These are phyloP conservation scores for Coleophoma crateriformis DNA, from an alignment of 2,329 filamentous ascomycete species.

Conservation along the genomic window DNA sequence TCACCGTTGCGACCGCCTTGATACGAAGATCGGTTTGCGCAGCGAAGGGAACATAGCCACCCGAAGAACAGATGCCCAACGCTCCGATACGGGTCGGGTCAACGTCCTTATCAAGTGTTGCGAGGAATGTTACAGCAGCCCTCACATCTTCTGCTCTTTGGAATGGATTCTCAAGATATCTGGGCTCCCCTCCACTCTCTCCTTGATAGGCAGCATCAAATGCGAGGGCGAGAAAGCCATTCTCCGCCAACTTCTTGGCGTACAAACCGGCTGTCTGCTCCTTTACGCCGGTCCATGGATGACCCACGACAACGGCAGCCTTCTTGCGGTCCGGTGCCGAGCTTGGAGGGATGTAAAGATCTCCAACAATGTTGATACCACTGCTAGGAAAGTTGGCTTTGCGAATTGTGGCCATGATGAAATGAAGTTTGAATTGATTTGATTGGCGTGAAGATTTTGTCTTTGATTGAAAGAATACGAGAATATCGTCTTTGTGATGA, in stretches of 20 bases:
- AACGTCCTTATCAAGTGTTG: constrained; percentile 19
- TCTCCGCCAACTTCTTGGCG: constrained; percentile 22
- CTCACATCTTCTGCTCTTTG: constrained; percentile 30
- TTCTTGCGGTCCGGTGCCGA: background rate
- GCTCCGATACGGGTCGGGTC: constrained; percentile 29
- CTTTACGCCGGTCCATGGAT: constrained; percentile 29
- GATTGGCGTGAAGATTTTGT: too few species aligned
- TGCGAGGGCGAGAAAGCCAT: constrained; percentile 28
- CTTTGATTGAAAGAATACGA: too few species aligned
- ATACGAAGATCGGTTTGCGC: constrained; percentile 32
- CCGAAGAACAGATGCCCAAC: constrained; percentile 32
- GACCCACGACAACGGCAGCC: constrained; percentile 22
- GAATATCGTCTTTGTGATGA: too few species aligned
- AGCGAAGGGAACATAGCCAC: constrained; percentile 30
- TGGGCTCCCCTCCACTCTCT: constrained; percentile 28
- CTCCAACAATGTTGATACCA: background rate
- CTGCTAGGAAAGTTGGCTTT: background rate
- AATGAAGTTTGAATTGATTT: too few species aligned
- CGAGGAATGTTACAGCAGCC: constrained; percentile 29
- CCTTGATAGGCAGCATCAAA: constrained; percentile 35
- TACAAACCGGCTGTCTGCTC: constrained; percentile 31
- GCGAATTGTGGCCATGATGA: background rate
- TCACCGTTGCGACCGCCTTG: constrained; percentile 29
- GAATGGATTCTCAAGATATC: constrained; percentile 30
- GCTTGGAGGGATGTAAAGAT: background rate